Evolutionary conservation across 495 filamentous ascomycete genomes (phyloP).

Genomic region (Neurospora sp.): DNA sequence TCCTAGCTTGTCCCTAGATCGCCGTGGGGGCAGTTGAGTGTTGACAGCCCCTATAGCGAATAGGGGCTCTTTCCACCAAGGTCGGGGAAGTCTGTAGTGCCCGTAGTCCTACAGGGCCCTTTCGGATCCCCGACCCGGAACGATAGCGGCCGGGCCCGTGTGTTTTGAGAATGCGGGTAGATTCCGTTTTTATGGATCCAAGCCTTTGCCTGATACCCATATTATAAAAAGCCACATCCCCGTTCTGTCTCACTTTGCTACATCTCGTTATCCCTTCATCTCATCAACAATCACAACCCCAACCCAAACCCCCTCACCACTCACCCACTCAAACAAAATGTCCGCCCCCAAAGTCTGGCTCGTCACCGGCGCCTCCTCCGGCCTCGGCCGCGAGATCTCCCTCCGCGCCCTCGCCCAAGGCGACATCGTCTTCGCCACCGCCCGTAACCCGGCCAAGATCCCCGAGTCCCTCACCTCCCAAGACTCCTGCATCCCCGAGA

Average conservation of each 20-base stretch:
- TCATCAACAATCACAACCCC: neutral
- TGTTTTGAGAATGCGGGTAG: neutral
- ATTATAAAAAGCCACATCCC: neutral
- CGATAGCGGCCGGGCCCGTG: neutral
- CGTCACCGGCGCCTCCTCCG: conserved; percentile 44
- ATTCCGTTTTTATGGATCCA: neutral
- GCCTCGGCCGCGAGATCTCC: conserved; percentile 38
- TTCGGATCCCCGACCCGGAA: neutral
- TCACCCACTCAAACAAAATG: neutral
- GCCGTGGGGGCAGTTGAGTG: neutral
- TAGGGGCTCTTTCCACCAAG: neutral
- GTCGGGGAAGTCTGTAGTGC: neutral
- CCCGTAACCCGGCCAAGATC: conserved; percentile 11
- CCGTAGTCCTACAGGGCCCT: neutral
- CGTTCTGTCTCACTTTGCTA: neutral
- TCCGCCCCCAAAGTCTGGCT: conserved; percentile 21
- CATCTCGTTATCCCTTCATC: neutral
- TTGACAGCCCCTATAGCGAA: neutral
- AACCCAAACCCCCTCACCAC: neutral
- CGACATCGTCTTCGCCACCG: conserved; percentile 36
- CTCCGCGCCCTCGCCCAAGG: conserved; percentile 31
- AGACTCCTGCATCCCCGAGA: conserved; percentile 20
- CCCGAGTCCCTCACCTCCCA: neutral
- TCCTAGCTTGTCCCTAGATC: neutral
- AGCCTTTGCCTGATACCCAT: neutral